These are phyloP conservation scores for Torrubiella hemipterigena DNA, from an alignment of 2,329 filamentous ascomycete genomes.

Conservation along the genomic window DNA sequence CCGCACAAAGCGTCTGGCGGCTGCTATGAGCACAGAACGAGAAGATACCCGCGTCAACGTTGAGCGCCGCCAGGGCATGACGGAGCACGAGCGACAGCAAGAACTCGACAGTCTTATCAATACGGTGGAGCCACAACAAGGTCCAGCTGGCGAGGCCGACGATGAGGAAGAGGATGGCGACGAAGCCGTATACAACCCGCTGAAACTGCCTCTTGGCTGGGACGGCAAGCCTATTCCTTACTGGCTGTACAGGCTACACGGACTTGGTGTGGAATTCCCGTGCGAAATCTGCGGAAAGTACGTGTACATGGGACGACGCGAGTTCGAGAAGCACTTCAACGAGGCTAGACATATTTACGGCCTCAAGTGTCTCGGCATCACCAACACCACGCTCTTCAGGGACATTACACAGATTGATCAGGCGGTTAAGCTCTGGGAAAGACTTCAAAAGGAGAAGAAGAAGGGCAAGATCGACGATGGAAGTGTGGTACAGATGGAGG, in stretches of 20 bases:
- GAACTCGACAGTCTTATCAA: conserved; percentile 79
- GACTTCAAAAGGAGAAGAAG: conserved; percentile 79
- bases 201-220: conserved; percentile 93
- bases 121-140: conserved; percentile 17
- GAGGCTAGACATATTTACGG: conserved; percentile 89
- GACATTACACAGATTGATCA: conserved; percentile 92
- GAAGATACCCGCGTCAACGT: conserved; percentile 88
- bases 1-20: conserved; percentile 66
- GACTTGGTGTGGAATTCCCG: conserved; percentile 83
- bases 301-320: conserved; percentile 93
- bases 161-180: conserved; percentile 67
- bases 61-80: conserved; percentile 95
- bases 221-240: conserved; percentile 98
- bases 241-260: conserved; percentile 96
- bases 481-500: conserved; percentile 95
- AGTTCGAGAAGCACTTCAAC: conserved; percentile 98
- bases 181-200: conserved; percentile 89
- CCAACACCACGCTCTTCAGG: conserved; percentile 78
- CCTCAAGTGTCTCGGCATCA: conserved; percentile 86
- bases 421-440: conserved; percentile 80
- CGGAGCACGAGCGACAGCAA: conserved; percentile 85
- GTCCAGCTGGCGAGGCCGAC: conserved; percentile 40
- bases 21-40: conserved; percentile 75
- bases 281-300: conserved; percentile 98
- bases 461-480: conserved; percentile 64